phyloP scores from a whole-genome alignment of 2,329 filamentous ascomycete genomes.

The Huntiella bhutanensis region DNA sequence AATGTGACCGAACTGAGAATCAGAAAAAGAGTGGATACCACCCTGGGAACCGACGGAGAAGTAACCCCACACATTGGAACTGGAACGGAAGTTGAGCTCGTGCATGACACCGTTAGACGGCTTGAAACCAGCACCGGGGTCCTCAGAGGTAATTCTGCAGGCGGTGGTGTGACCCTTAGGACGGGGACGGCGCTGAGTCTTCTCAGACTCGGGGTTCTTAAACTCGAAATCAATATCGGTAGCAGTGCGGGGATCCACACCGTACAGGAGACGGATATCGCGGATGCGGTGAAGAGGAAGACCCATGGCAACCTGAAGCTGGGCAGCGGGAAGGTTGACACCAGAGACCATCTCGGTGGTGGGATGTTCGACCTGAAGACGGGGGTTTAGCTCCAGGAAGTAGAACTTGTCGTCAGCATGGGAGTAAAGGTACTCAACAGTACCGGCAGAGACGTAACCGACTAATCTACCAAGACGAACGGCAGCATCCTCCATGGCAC shows the following conservation, averaged over 20 bases:
- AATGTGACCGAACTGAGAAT: slow-evolving; percentile 97
- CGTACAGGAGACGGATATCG: slow-evolving; percentile 91
- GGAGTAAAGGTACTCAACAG: slow-evolving; percentile 97
- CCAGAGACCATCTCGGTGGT: slow-evolving; percentile 99
- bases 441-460: slow-evolving; percentile 96
- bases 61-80: slow-evolving; percentile 98
- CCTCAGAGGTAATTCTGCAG: slow-evolving; percentile 97
- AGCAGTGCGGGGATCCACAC: slow-evolving; percentile 71
- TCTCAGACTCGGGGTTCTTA: slow-evolving; percentile 61
- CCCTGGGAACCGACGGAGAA: slow-evolving; percentile 95
- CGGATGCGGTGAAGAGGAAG: slow-evolving; percentile 85
- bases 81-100: slow-evolving; percentile 96
- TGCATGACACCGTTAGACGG: slow-evolving; percentile 98
- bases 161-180: slow-evolving; percentile 96
- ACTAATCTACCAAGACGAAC: slow-evolving; percentile 86
- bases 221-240: slow-evolving; percentile 95
- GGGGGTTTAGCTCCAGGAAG: slow-evolving; percentile 94
- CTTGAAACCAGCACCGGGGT: slow-evolving; percentile 98
- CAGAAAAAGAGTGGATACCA: slow-evolving; percentile 97
- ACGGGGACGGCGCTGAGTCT: slow-evolving; percentile 72
- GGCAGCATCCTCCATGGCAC: slow-evolving; percentile 88
- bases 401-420: slow-evolving; percentile 98
- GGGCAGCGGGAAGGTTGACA: slow-evolving; percentile 89
- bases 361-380: slow-evolving; percentile 98
- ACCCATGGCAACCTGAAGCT: slow-evolving; percentile 98